Evolutionary conservation across 2,329 filamentous ascomycete species (phyloP).

Genomic region (Diplodia sapinea): DNA sequence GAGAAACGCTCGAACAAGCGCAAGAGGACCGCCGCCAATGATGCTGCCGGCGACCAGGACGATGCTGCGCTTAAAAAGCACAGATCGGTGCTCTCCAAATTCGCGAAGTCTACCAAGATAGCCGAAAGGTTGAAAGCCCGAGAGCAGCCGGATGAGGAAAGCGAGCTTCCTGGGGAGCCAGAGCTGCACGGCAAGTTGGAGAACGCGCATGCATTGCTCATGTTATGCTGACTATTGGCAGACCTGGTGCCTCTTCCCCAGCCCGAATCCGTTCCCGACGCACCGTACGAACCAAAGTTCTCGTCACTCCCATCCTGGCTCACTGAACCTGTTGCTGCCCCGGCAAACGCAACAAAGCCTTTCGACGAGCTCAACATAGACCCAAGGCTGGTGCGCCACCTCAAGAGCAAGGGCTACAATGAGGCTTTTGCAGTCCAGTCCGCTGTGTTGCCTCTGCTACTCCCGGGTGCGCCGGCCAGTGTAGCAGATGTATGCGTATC

Average conservation of each 20-base stretch:
- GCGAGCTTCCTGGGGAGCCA: conserved; percentile 37
- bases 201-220: not conserved
- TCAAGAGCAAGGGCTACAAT: conserved; percentile 72
- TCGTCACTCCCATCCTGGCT: conserved; percentile 84
- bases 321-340: conserved; percentile 72
- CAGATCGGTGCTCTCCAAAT: conserved; percentile 52
- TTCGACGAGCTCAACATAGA: conserved; percentile 72
- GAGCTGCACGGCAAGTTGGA: conserved; percentile 59
- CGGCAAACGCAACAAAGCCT: conserved; percentile 62
- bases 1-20: conserved; percentile 47
- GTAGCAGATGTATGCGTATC: conserved; percentile 85
- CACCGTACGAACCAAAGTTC: conserved; percentile 68
- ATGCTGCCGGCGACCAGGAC: conserved; percentile 40
- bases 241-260: conserved; percentile 84
- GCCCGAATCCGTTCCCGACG: conserved; percentile 66
- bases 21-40: conserved; percentile 40
- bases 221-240: conserved; percentile 28
- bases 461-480: conserved; percentile 66
- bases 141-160: conserved; percentile 33
- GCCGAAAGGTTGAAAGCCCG: conserved; percentile 33
- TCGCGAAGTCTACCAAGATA: conserved; percentile 48
- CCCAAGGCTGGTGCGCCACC: conserved; percentile 62
- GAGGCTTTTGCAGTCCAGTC: conserved; percentile 81
- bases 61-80: conserved; percentile 44
- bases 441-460: conserved; percentile 77